These are phyloP conservation scores for Hygrophorus pudorinus DNA, from an alignment of 768 basidiomycete species.

Conservation along the genomic window DNA sequence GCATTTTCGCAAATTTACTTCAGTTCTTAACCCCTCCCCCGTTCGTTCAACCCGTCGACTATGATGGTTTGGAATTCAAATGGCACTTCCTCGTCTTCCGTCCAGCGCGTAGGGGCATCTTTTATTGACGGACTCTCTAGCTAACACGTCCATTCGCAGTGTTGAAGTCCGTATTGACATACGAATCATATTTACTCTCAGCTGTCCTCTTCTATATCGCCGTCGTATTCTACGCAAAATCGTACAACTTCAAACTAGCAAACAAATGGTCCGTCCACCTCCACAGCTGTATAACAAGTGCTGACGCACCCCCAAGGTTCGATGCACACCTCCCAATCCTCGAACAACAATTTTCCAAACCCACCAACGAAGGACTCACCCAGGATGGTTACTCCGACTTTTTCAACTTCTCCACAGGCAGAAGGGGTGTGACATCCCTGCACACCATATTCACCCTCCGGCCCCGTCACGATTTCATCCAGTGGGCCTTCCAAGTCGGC, in stretches of 20 bases:
- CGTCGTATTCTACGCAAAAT: constrained; percentile 51
- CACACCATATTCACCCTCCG: constrained; percentile 72
- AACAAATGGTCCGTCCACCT: constrained; percentile 49
- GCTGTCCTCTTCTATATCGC: constrained; percentile 46
- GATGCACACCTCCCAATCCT: constrained; percentile 48
- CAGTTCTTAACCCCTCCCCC: constrained; percentile 46
- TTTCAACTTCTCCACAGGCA: constrained; percentile 81
- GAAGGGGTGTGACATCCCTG: constrained; percentile 64
- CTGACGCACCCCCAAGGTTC: constrained; percentile 34
- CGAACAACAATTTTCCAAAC: constrained; percentile 65
- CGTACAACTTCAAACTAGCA: constrained; percentile 47
- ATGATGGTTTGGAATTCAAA: constrained; percentile 63
- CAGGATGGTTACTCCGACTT: constrained; percentile 71
- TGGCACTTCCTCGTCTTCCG: constrained; percentile 76
- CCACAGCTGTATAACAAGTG: constrained; percentile 8
- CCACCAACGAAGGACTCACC: constrained; percentile 43
- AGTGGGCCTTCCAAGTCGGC: constrained; percentile 48
- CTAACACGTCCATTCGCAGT: constrained; percentile 5
- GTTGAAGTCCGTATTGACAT: constrained; percentile 44
- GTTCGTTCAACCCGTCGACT: constrained; percentile 42
- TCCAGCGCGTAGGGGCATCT: constrained; percentile 50
- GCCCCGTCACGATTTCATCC: constrained; percentile 78
- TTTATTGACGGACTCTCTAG: not conserved
- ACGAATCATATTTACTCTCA: constrained; percentile 48
- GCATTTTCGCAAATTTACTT: constrained; percentile 25